Evolutionary conservation across 2,329 filamentous ascomycete species (phyloP), one percentile per base, ranked within the genome.

Genomic region (Cylindrodendrum hubeiense): DNA sequence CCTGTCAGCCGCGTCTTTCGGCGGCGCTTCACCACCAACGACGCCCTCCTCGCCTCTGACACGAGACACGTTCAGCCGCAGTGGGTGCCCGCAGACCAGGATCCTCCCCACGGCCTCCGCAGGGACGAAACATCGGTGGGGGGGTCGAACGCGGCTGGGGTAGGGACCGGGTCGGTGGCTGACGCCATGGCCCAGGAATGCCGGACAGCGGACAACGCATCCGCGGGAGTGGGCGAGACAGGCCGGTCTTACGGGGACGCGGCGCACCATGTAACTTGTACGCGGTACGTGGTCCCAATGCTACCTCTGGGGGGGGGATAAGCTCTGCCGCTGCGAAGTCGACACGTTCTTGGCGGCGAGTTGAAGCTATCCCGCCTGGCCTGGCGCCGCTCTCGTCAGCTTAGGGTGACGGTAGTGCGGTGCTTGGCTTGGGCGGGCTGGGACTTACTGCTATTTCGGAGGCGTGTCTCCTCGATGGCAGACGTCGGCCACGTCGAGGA

Each of bases 371-470:
- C 21, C 28, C 26, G 19, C 19, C n/a, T 7, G 30, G 15, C 26
- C 19, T 50, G 47, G 47, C 37, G 37, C 47, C 15, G 47, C 26
- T 50, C 47, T 33, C 12, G 47, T 50, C 47, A 50, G 47, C 47
- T 34, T 19, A 50, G 26, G 8, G 47, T 30, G 17, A n/a, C 26
- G 46, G 7, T 28, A 21, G 24, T 9, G n/a, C 26, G 46, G 28
- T 13, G 47, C 19, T 5, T 17, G 9, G 12, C 44, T 30, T 3
- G 12, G 9, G n/a, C n/a, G n/a, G n/a, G n/a, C n/a, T n/a, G 12
- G 28, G 41, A 15, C 44, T n/a, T n/a, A n/a, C n/a, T n/a, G n/a
- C n/a, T 28, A 12, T 47, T 47, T 24, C 15, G 13, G 15, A 47
- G 44, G 22, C 15, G 44, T n/a, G n/a, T 24, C 22, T 46, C 43